Base-by-base conservation (phyloP, 352 stramenopile genomes). In the Globisporangium nodosum region DNA sequence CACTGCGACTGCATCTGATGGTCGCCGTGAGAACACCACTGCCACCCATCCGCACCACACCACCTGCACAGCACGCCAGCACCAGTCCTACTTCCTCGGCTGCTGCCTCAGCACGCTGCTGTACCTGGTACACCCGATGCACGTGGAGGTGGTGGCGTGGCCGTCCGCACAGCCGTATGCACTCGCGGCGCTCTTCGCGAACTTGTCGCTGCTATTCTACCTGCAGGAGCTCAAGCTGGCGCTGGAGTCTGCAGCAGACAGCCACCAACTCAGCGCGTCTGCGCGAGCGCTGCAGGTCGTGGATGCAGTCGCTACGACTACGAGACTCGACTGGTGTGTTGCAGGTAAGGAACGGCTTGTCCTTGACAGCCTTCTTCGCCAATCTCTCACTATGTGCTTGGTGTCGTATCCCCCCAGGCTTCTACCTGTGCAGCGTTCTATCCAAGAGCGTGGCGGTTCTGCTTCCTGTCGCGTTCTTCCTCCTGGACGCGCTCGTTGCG, bases 111-210 rank as follows among this genome's bases (percentile, higher is more conserved):
- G 69, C 45, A 60, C 74, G 18, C 56, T 74, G 45, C 9, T 89
- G n/a, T 90, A 76, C 56, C 63, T 65, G 13, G 63, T 88, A 5
- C 83, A 93, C 40, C 83, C 83, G 8, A 60, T 86, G 40, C 64
- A 87, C 45, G 71, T 87, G 30, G 80, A 92, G 46, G 70, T 90
- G 33, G 65, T 92, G 27, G 76, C 52, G 12, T 92, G 82, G 80
- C 74, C 81, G 30, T 91, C 81, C 0, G 78, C 75, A 1, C 76
- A 91, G 59, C 79, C 83, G 1, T 91, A 93, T 50, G 61, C 80
- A 3, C 64, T 88, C 15, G 71, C 72, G 5, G 69, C 69, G 5
- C 43, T 89, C 11, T 88, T 91, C 50, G 70, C 68, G 13, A 65
- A 78, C 50, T 50, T 89, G 11, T 67, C 69, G 5, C 35, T 87